Percentiles rank a stretch among this genome's conserved stretches.
Conservation (phyloP, 306 rosid species). For the Argentina anserina region DNA sequence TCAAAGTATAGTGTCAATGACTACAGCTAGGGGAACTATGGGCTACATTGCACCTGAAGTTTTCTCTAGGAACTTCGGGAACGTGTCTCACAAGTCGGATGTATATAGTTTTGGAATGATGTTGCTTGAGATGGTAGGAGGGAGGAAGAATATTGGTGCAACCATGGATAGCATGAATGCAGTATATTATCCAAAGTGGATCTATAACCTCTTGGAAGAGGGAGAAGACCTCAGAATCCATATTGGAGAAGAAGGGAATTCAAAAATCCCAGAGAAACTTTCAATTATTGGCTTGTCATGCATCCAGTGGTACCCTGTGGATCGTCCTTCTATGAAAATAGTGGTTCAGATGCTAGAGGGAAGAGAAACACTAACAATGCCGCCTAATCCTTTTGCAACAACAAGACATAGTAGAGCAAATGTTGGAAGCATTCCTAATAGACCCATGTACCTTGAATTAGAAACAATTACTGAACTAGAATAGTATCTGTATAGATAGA, state of each 20-base stretch:
- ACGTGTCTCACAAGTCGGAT: constrained; percentile 11
- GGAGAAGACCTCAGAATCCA: background rate
- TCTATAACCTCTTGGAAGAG: background rate
- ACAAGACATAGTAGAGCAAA: background rate
- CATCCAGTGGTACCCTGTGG: too few relatives aligned
- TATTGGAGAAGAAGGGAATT: background rate
- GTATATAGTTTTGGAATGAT: constrained; percentile 32
- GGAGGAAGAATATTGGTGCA: too few relatives aligned
- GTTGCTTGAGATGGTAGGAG: constrained; percentile 28
- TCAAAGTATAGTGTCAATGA: background rate
- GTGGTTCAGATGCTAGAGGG: background rate
- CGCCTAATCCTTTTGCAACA: constrained; percentile 5
- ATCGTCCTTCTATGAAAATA: too few relatives aligned
- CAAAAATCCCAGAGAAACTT: background rate
- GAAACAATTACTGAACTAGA: constrained; percentile 3
- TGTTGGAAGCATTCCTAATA: background rate
- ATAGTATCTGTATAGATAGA: background rate
- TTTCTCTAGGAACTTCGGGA: background rate
- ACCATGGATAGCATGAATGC: too few relatives aligned
- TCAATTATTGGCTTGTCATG: too few relatives aligned
- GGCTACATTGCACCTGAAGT: background rate
- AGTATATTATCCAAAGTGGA: too few relatives aligned
- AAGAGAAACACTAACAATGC: background rate
- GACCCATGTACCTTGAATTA: background rate
- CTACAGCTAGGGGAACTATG: background rate